These are phyloP conservation scores for Coleophoma crateriformis DNA, from an alignment of 2,329 filamentous ascomycete species.

Conservation along the genomic window DNA sequence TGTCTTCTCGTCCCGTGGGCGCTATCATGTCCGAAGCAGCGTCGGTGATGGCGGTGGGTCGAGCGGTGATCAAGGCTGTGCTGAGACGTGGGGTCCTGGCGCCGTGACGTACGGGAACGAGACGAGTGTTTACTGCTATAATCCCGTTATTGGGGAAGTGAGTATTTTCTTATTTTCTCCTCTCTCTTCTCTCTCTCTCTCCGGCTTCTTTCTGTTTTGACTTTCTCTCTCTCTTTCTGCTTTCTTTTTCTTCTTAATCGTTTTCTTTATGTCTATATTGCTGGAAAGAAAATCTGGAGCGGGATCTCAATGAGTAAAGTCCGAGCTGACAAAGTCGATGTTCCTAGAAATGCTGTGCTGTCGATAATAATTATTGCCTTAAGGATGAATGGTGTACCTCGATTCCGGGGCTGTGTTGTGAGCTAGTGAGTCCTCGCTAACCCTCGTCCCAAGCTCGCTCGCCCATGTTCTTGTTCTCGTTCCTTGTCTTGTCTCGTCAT, in stretches of 20 bases:
- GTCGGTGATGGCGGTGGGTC: not conserved
- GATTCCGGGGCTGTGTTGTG: conserved; percentile 13
- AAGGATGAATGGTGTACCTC: conserved; percentile 12
- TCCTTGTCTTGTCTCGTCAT: not conserved
- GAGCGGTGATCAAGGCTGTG: conserved; percentile 10
- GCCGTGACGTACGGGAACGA: conserved; percentile 7
- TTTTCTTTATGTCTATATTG: no score
- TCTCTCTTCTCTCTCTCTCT: not conserved
- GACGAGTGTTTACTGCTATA: conserved; percentile 12
- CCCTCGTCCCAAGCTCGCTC: not conserved
- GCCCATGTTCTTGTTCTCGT: not conserved
- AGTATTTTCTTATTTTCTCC: no score
- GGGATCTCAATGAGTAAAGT: not conserved
- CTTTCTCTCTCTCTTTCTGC: not conserved
- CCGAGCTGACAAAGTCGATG: not conserved
- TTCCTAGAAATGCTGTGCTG: conserved; percentile 10
- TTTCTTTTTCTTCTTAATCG: not conserved
- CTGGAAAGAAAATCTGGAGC: no score
- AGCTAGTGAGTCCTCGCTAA: conserved; percentile 5
- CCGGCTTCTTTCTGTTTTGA: no score
- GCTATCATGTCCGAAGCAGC: not conserved
- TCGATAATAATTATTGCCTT: conserved; percentile 13
- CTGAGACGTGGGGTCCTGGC: conserved; percentile 11
- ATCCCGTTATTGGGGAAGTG: conserved; percentile 15
- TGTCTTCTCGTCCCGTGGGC: not conserved